Conservation (phyloP, 2,329 filamentous ascomycete genomes). For the Aspergillus novoparasiticus region DNA sequence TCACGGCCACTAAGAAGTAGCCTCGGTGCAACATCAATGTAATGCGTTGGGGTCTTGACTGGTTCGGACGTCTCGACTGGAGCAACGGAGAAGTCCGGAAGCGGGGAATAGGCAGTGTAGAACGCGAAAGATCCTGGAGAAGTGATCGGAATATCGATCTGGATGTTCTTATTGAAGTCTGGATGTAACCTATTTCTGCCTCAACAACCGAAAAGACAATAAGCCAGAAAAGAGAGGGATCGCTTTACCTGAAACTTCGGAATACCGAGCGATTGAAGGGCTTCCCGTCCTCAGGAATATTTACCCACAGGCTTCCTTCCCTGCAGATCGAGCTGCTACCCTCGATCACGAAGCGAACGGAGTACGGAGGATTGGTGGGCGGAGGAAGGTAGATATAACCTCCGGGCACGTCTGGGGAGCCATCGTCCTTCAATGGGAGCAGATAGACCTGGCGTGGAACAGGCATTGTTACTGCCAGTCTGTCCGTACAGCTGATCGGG, state of each 20-base stretch:
- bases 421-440: slow-evolving; percentile 87
- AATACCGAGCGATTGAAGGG: slow-evolving; percentile 79
- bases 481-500: not conserved
- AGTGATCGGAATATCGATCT: slow-evolving; percentile 85
- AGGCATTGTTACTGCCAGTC: slow-evolving; percentile 9
- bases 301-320: slow-evolving; percentile 93
- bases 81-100: slow-evolving; percentile 72
- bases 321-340: slow-evolving; percentile 95
- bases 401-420: slow-evolving; percentile 84
- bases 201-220: slow-evolving; percentile 18
- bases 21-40: slow-evolving; percentile 88
- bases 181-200: slow-evolving; percentile 65
- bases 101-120: slow-evolving; percentile 87
- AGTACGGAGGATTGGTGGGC: slow-evolving; percentile 70
- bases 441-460: slow-evolving; percentile 71
- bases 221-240: slow-evolving; percentile 12
- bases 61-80: slow-evolving; percentile 54
- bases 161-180: slow-evolving; percentile 88
- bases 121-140: slow-evolving; percentile 87
- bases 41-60: slow-evolving; percentile 76
- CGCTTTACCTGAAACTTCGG: slow-evolving; percentile 80
- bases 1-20: slow-evolving; percentile 72
- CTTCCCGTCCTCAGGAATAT: slow-evolving; percentile 77
- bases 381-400: slow-evolving; percentile 91
- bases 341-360: slow-evolving; percentile 85